These are phyloP conservation scores for Eurotiales sp. DNA, from an alignment of 2,329 filamentous ascomycete genomes.

Conservation along the genomic window DNA sequence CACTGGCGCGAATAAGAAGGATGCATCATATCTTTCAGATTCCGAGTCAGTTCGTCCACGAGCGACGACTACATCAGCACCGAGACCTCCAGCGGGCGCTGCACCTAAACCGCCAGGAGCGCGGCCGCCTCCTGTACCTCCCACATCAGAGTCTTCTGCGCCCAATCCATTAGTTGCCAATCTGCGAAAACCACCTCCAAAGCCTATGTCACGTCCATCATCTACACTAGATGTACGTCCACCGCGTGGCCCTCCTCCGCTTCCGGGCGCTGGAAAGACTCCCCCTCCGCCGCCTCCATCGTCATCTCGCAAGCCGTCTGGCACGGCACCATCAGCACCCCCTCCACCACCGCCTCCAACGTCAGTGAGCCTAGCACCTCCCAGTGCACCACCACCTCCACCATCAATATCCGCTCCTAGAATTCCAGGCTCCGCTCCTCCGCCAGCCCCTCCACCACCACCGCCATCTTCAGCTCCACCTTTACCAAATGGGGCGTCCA, in stretches of 20 bases:
- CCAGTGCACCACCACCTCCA: constrained; percentile 41
- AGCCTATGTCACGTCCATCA: constrained; percentile 52
- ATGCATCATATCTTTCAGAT: constrained; percentile 75
- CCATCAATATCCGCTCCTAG: constrained; percentile 37
- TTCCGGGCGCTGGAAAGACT: constrained; percentile 39
- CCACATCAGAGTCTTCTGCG: constrained; percentile 45
- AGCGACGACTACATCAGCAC: constrained; percentile 16
- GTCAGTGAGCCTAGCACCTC: constrained; percentile 40
- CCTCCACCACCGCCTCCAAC: constrained; percentile 38
- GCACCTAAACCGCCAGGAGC: constrained; percentile 54
- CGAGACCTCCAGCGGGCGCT: constrained; percentile 50
- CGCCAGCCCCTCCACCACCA: constrained; percentile 43
- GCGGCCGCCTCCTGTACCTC: constrained; percentile 43
- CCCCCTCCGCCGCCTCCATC: constrained; percentile 52
- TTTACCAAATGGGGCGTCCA: constrained; percentile 38
- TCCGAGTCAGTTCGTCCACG: constrained; percentile 57
- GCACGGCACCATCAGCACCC: constrained; percentile 43
- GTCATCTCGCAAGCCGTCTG: constrained; percentile 52
- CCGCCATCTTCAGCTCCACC: constrained; percentile 31
- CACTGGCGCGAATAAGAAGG: constrained; percentile 68
- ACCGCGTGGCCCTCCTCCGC: constrained; percentile 67
- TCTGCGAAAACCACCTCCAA: constrained; percentile 56
- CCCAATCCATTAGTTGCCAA: constrained; percentile 53
- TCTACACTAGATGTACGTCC: constrained; percentile 51
- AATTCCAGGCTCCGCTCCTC: constrained; percentile 34